A percentile compares a stretch with the other conserved stretches of the same genome.
These are phyloP conservation scores for Panaeolus papilionaceus DNA, from an alignment of 768 basidiomycete genomes.

Conservation along the genomic window DNA sequence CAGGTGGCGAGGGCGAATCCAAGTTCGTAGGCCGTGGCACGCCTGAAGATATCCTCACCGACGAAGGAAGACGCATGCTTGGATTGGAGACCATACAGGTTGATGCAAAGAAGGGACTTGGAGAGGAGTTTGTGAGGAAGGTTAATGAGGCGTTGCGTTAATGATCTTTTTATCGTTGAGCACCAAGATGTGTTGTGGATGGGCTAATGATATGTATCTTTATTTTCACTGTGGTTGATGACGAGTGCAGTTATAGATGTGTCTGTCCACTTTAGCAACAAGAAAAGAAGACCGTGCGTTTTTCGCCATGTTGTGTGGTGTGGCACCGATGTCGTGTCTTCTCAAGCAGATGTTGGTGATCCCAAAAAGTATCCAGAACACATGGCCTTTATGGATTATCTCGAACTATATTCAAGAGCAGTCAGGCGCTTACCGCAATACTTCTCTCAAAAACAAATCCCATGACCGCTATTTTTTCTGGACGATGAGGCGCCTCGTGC, in stretches of 20 bases:
- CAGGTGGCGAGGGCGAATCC: slow-evolving; percentile 58
- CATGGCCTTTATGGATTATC: not conserved
- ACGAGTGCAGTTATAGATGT: not conserved
- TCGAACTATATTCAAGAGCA: not conserved
- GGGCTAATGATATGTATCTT: not conserved
- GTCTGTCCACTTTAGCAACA: not conserved
- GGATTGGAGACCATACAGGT: slow-evolving; percentile 48
- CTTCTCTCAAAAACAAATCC: not conserved
- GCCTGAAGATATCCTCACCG: slow-evolving; percentile 36
- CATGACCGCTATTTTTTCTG: not conserved
- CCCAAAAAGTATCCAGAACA: not conserved
- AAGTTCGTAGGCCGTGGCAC: slow-evolving; percentile 45
- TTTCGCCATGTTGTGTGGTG: not conserved
- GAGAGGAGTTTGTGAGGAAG: slow-evolving; percentile 21
- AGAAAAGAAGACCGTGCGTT: not conserved
- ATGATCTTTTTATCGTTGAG: not conserved
- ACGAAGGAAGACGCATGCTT: slow-evolving; percentile 44
- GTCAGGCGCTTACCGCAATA: not conserved
- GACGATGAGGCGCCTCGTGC: not conserved
- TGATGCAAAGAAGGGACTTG: slow-evolving; percentile 3
- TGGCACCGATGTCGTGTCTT: not conserved
- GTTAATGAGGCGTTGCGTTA: slow-evolving; percentile 21
- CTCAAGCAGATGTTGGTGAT: not conserved
- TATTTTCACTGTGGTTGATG: not conserved
- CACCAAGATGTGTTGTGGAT: not conserved